Percentiles rank a stretch among this genome's conserved stretches.
phyloP scores from a whole-genome alignment of 768 basidiomycete genomes.

The Termitomyces sp. region DNA sequence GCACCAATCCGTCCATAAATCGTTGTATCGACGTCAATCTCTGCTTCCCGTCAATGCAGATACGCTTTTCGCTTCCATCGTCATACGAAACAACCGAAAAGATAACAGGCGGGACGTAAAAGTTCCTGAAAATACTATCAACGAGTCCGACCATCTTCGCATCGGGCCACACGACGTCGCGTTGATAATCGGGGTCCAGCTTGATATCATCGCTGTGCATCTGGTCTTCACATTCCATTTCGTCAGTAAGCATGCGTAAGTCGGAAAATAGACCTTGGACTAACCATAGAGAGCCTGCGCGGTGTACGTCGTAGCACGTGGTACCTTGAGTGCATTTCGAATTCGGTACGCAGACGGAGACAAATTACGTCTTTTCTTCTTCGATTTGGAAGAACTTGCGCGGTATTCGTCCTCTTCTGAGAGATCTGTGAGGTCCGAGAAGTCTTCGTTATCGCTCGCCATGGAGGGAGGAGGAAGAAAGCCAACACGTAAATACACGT shows the following conservation, averaged over 20 bases:
- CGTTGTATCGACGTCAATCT: constrained; percentile 46
- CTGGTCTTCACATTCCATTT: constrained; percentile 43
- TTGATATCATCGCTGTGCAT: constrained; percentile 58
- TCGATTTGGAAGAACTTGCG: constrained; percentile 1
- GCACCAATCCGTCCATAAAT: constrained; percentile 17
- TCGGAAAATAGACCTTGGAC: constrained; percentile 3
- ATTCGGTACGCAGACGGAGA: constrained; percentile 23
- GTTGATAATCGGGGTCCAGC: constrained; percentile 75
- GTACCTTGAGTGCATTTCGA: constrained; percentile 44
- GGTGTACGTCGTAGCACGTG: constrained; percentile 59
- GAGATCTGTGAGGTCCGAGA: constrained; percentile 29
- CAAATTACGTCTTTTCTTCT: constrained; percentile 12
- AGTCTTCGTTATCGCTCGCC: constrained; percentile 24
- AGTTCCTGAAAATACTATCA: constrained; percentile 76
- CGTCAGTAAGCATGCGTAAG: neutral
- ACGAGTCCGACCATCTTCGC: constrained; percentile 70
- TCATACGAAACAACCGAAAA: constrained; percentile 53
- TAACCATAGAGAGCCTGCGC: constrained; percentile 56
- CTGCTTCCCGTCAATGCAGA: constrained; percentile 57
- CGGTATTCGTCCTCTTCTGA: constrained; percentile 17
- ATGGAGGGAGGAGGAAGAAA: neutral
- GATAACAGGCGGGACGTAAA: constrained; percentile 71
- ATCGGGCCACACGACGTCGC: constrained; percentile 80
- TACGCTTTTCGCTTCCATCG: constrained; percentile 62
- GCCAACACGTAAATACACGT: constrained; percentile 3